Evolutionary conservation across 148 eudicot species (phyloP), one percentile per base, ranked within the genome.

Genomic region (Vaccinium darrowii): DNA sequence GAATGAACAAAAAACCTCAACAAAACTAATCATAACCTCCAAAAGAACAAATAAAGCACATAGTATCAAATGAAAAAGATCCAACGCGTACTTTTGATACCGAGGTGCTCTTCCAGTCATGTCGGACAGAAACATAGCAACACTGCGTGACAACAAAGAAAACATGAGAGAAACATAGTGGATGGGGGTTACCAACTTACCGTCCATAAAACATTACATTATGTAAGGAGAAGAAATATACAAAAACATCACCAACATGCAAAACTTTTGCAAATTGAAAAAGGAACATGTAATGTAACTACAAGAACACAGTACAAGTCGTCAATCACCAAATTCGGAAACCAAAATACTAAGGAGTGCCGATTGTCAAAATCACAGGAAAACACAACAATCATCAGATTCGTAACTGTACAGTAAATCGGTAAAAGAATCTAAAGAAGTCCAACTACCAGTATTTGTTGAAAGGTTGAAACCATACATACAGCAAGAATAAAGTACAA

Each of bases 91-190:
- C 99, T 93, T 94, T 90, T 90, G 93, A 88, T 96, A 96, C 79
- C 93, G 84, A 60, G 95, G 95, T 85, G 93, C 82, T 92, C 89
- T 94, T 85, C 99, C 99, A 80, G 95, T 85, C 99, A 96, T 96
- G 86, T 96, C 98, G 4, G 94, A 92, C 84, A 96, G 86, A 89
- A 96, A 92, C 92, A 93, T 89, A 84, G 82, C 60, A 83, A 94
- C 88, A 88, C 99, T 96, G 99, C 94, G 94, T 60, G 82, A 79
- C 57, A 83, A 83, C 8, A 84, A 75, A 80, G 79, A 30, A 76
- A 69, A 33, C 80, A 74, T 79, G 76, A 56, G 84, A 71, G 52
- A 53, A 51, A 10, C 33, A 9, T 14, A 50, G 57, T 82, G 53
- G 39, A 50, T 15, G 4, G 50, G 56, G 50, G 56, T 78, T 50